phyloP scores from a whole-genome alignment of 495 filamentous ascomycete genomes.

The Aspergillus avenaceus region DNA sequence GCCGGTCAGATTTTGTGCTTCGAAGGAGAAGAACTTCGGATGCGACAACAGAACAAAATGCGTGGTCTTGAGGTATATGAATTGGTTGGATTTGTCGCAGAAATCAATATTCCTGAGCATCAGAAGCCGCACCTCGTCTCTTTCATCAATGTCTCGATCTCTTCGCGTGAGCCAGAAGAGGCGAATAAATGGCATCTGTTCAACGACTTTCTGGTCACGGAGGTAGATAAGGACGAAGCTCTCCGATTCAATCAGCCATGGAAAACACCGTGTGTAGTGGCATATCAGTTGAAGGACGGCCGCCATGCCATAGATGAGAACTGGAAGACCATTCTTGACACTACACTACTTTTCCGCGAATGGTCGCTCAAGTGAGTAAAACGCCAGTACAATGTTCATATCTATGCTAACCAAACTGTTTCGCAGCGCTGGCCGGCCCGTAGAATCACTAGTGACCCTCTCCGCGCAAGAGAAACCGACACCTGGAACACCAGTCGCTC shows the following conservation, averaged over 20 bases:
- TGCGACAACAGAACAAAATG: slow-evolving; percentile 56
- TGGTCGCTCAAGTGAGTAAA: slow-evolving; percentile 55
- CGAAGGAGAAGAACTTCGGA: slow-evolving; percentile 73
- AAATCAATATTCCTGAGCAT: slow-evolving; percentile 76
- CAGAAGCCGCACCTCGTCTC: slow-evolving; percentile 90
- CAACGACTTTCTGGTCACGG: slow-evolving; percentile 91
- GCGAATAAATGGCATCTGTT: slow-evolving; percentile 85
- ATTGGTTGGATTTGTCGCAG: slow-evolving; percentile 82
- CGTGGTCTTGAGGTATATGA: slow-evolving; percentile 77
- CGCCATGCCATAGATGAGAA: slow-evolving; percentile 74
- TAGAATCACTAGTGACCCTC: slow-evolving; percentile 53
- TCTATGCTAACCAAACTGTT: slow-evolving; percentile 1
- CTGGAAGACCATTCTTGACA: slow-evolving; percentile 83
- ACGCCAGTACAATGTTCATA: not conserved
- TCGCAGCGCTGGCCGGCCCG: slow-evolving; percentile 31
- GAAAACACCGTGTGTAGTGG: slow-evolving; percentile 84
- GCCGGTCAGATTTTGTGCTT: slow-evolving; percentile 81
- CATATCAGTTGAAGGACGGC: slow-evolving; percentile 74
- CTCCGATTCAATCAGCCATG: slow-evolving; percentile 81
- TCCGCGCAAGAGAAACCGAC: slow-evolving; percentile 62
- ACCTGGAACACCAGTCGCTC: slow-evolving; percentile 70
- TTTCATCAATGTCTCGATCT: slow-evolving; percentile 80
- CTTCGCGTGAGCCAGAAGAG: slow-evolving; percentile 47
- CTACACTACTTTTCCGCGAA: slow-evolving; percentile 75
- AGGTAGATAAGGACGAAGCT: slow-evolving; percentile 75